Percentiles rank a stretch among this genome's conserved stretches.
Conservation (phyloP, 139 green algal species). For the Edaphochlamys debaryana region DNA sequence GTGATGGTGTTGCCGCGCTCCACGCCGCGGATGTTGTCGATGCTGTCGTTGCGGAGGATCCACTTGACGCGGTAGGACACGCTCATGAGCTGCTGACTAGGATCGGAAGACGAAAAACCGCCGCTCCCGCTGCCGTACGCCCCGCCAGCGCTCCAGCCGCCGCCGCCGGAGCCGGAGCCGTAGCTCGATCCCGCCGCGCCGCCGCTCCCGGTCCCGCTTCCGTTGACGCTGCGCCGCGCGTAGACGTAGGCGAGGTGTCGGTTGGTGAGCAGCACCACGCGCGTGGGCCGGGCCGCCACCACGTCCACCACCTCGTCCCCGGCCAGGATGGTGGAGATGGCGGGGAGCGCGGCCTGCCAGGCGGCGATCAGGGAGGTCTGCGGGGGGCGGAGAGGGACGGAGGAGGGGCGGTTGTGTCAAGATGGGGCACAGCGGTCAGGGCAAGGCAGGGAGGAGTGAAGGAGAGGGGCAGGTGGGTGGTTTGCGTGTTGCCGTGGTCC, state of each 20-base stretch:
- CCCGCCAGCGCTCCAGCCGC: no score
- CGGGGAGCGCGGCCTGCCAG: constrained; percentile 59
- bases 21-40: constrained; percentile 60
- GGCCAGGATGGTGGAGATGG: constrained; percentile 66
- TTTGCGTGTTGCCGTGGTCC: no score
- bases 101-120: no score
- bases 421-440: not conserved
- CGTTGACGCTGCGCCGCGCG: constrained; percentile 37
- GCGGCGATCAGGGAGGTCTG: no score
- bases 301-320: constrained; percentile 74
- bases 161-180: not conserved
- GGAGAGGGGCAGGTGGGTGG: no score
- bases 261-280: constrained; percentile 81
- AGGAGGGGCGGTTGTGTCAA: no score
- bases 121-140: not conserved
- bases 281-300: constrained; percentile 62
- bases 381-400: no score
- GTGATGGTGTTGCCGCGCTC: constrained; percentile 51
- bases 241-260: constrained; percentile 80
- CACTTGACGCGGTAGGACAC: constrained; percentile 55
- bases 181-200: not conserved
- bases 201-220: not conserved
- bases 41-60: constrained; percentile 49
- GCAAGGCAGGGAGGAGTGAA: no score
- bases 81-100: no score